A percentile compares a stretch with the other conserved stretches of the same genome.
Evolutionary conservation across 345 rosid genomes (phyloP).

Genomic region (Laguncularia racemosa): DNA sequence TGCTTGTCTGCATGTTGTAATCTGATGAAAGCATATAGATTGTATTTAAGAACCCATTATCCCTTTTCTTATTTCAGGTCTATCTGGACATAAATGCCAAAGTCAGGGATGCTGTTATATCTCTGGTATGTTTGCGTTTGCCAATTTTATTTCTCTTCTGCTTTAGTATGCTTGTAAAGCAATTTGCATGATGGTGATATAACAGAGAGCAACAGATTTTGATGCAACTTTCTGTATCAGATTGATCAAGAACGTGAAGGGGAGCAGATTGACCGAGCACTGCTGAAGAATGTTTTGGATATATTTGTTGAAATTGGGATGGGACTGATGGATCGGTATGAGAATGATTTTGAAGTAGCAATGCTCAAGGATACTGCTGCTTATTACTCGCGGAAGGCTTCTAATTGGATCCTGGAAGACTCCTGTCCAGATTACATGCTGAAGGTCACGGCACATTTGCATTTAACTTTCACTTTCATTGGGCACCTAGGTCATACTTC

Average conservation of each 20-base stretch:
- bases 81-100: constrained; percentile 31
- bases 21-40: background rate
- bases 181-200: too few relatives aligned
- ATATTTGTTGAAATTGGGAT: constrained; percentile 59
- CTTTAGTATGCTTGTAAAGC: background rate
- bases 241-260: constrained; percentile 54
- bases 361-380: constrained; percentile 47
- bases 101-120: constrained; percentile 46
- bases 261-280: constrained; percentile 52
- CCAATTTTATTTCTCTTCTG: background rate
- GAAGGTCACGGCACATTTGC: constrained; percentile 23
- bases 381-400: constrained; percentile 60
- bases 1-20: background rate
- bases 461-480: too few relatives aligned
- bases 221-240: constrained; percentile 14
- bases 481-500: too few relatives aligned
- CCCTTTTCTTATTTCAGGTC: constrained; percentile 24
- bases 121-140: constrained; percentile 30
- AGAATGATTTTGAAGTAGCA: constrained; percentile 43
- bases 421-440: constrained; percentile 55
- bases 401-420: constrained; percentile 52
- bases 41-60: background rate
- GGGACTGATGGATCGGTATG: constrained; percentile 39
- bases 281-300: constrained; percentile 49
- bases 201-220: too few relatives aligned